These are phyloP conservation scores for Polygonum aviculare DNA, from an alignment of 148 eudicot genomes.

Conservation along the genomic window DNA sequence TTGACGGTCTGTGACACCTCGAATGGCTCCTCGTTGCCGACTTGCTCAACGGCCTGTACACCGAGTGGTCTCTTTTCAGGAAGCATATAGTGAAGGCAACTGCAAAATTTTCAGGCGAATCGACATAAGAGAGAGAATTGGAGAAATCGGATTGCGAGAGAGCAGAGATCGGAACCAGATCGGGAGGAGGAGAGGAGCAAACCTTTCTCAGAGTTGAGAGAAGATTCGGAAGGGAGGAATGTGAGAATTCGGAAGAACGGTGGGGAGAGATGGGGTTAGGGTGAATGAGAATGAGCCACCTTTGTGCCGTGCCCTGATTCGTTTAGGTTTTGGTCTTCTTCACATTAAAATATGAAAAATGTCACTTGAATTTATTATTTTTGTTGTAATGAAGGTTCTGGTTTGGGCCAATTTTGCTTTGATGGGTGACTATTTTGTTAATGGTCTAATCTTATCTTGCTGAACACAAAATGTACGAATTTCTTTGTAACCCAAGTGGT, in stretches of 20 bases:
- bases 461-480: no score
- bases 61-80: constrained; percentile 57
- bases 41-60: constrained; percentile 39
- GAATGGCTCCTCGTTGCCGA: constrained; percentile 15
- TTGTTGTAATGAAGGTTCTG: not conserved
- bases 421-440: no score
- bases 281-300: not conserved
- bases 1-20: constrained; percentile 6
- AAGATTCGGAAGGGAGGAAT: constrained; percentile 10
- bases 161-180: not conserved
- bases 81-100: constrained; percentile 66
- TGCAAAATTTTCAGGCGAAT: constrained; percentile 12
- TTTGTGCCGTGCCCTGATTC: not conserved
- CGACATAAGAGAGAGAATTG: not conserved
- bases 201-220: not conserved
- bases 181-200: not conserved
- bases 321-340: not conserved
- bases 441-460: no score
- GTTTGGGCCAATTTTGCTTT: not conserved
- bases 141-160: not conserved
- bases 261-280: constrained; percentile 13
- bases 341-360: not conserved
- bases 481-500: no score
- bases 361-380: not conserved
- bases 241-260: not conserved